Conservation (phyloP, 1,139 yeast genomes). For the Pichia cactophila region DNA sequence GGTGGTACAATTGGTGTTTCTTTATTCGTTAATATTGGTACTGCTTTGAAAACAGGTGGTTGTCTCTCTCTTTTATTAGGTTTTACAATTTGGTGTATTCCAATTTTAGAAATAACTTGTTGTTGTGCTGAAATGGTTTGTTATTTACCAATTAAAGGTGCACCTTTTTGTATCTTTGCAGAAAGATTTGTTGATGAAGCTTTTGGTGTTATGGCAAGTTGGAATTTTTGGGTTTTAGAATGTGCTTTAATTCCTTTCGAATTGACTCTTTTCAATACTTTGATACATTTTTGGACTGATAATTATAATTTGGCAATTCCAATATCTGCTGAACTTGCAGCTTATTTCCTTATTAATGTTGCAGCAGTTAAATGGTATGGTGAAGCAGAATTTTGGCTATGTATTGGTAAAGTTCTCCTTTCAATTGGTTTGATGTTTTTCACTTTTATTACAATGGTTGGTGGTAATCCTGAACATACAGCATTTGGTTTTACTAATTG, state of each 20-base stretch:
- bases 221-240: slow-evolving; percentile 48
- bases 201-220: slow-evolving; percentile 43
- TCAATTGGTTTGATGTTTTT: slow-evolving; percentile 44
- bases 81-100: slow-evolving; percentile 46
- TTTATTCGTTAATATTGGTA: slow-evolving; percentile 65
- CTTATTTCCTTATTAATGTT: slow-evolving; percentile 40
- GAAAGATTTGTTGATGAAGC: slow-evolving; percentile 51
- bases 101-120: slow-evolving; percentile 34
- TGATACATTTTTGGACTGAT: slow-evolving; percentile 47
- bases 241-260: slow-evolving; percentile 49
- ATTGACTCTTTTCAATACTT: slow-evolving; percentile 46
- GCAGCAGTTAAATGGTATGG: slow-evolving; percentile 48
- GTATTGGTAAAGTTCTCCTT: slow-evolving; percentile 41
- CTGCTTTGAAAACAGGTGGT: slow-evolving; percentile 63
- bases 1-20: slow-evolving; percentile 89
- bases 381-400: slow-evolving; percentile 48
- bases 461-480: slow-evolving; percentile 43
- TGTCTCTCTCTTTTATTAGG: slow-evolving; percentile 70
- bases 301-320: slow-evolving; percentile 48
- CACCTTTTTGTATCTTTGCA: slow-evolving; percentile 48
- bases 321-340: slow-evolving; percentile 37
- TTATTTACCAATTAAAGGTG: slow-evolving; percentile 40
- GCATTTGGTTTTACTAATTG: slow-evolving; percentile 37
- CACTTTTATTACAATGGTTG: slow-evolving; percentile 49
- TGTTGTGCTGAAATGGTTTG: slow-evolving; percentile 52